phyloP scores from a whole-genome alignment of 148 eudicot species.

The Pharnaceum exiguum region DNA sequence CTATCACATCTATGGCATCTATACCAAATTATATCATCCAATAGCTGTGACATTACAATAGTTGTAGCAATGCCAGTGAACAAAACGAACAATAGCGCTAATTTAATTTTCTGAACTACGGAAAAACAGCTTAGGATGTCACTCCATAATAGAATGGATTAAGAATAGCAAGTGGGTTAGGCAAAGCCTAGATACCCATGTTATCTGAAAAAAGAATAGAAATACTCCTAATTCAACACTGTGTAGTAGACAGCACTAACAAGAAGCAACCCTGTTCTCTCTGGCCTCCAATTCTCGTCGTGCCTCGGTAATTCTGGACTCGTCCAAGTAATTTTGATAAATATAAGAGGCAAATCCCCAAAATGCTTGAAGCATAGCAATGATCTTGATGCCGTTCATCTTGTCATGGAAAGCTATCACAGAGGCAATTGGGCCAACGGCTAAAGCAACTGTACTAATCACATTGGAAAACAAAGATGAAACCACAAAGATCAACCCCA shows the following conservation, averaged over 20 bases:
- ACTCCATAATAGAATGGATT: not conserved
- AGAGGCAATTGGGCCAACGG: conserved; percentile 73
- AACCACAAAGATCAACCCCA: conserved; percentile 78
- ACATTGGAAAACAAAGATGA: conserved; percentile 88
- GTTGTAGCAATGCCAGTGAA: no score
- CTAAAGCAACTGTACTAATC: conserved; percentile 74
- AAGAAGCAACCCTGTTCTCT: conserved; percentile 17
- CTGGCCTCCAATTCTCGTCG: conserved; percentile 10
- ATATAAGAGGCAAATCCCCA: conserved; percentile 81
- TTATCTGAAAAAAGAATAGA: conserved; percentile 1
- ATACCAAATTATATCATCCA: no score
- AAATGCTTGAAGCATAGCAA: conserved; percentile 62
- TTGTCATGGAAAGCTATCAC: conserved; percentile 65
- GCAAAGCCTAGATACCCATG: conserved; percentile 1
- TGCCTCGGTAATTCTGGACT: conserved; percentile 15
- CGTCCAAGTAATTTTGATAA: conserved; percentile 84
- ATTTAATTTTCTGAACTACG: no score
- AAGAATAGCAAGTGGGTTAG: not conserved
- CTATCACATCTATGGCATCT: no score
- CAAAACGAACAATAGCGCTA: no score
- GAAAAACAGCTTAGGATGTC: no score
- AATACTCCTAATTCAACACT: not conserved
- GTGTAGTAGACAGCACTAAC: conserved; percentile 1
- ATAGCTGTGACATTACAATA: no score
- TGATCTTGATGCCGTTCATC: conserved; percentile 73